Evolutionary conservation across 1,284 basidiomycete genomes (phyloP).

Genomic region (Cutaneotrichosporon cyanovorans): DNA sequence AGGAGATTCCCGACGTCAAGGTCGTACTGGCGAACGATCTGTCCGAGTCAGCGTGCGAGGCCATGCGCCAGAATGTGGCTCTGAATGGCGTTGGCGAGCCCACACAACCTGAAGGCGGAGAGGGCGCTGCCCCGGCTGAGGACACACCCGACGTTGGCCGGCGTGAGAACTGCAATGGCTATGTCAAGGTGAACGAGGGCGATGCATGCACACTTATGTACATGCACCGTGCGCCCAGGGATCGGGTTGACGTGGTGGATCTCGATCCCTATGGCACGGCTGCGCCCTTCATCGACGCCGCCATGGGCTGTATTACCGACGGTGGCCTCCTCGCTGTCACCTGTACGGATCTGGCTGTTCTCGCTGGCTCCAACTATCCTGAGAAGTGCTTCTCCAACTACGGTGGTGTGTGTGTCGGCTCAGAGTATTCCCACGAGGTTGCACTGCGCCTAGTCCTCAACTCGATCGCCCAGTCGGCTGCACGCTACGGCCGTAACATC

Average conservation of each 20-base stretch:
- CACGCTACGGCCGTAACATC: slow-evolving; percentile 85
- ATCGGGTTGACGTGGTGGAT: slow-evolving; percentile 87
- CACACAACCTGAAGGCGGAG: slow-evolving; percentile 3
- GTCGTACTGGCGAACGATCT: slow-evolving; percentile 92
- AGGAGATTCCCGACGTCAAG: slow-evolving; percentile 89
- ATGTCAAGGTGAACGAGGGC: slow-evolving; percentile 75
- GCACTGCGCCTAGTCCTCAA: slow-evolving; percentile 84
- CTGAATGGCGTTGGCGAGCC: slow-evolving; percentile 65
- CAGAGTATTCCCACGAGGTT: slow-evolving; percentile 90
- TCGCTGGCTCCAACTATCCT: slow-evolving; percentile 89
- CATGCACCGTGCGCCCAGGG: slow-evolving; percentile 62
- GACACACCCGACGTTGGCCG: slow-evolving; percentile 28
- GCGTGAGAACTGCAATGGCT: slow-evolving; percentile 48
- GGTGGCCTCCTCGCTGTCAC: slow-evolving; percentile 92
- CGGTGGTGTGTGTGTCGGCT: slow-evolving; percentile 83
- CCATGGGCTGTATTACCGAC: slow-evolving; percentile 82
- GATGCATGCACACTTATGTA: slow-evolving; percentile 95
- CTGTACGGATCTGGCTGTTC: slow-evolving; percentile 89
- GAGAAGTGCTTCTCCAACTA: slow-evolving; percentile 97
- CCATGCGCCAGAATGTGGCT: slow-evolving; percentile 83
- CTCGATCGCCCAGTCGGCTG: slow-evolving; percentile 73
- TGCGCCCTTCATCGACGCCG: slow-evolving; percentile 92
- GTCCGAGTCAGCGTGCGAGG: slow-evolving; percentile 70
- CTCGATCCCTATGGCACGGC: slow-evolving; percentile 97
- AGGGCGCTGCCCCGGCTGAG: slow-evolving; percentile 1